A percentile compares a stretch with the other conserved stretches of the same genome.
Conservation (phyloP, 441 rosid species). For the Mallotus japonicus region DNA sequence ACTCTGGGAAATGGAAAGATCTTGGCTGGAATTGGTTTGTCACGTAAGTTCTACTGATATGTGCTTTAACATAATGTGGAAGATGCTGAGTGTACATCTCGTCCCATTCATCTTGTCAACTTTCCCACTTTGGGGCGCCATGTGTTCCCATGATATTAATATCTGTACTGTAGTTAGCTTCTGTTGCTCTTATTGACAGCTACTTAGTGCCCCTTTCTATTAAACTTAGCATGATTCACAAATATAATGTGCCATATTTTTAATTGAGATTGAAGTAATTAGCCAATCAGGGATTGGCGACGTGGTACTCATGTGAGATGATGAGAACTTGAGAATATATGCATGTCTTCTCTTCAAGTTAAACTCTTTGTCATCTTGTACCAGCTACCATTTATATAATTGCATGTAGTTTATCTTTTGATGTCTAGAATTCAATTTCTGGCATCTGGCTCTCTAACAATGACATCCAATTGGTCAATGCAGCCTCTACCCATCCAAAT, state of each 20-base stretch:
- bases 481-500: slow-evolving; percentile 86
- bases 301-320: no score
- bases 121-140: not conserved
- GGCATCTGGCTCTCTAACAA: slow-evolving; percentile 15
- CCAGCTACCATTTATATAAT: not conserved
- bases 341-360: not conserved
- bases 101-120: not conserved
- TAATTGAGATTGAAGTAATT: no score
- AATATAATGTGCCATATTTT: no score
- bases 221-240: not conserved
- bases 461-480: slow-evolving; percentile 31
- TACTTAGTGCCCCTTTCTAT: not conserved
- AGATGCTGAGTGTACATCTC: not conserved
- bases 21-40: slow-evolving; percentile 78
- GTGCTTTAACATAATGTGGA: not conserved
- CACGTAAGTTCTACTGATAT: slow-evolving; percentile 56
- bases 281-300: no score
- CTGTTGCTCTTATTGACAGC: not conserved
- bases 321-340: no score
- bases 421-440: slow-evolving; percentile 12
- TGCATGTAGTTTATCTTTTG: not conserved
- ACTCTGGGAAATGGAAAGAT: slow-evolving; percentile 83
- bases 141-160: not conserved
- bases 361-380: not conserved
- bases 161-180: not conserved